Percentiles rank a stretch among this genome's conserved stretches.
phyloP scores from a whole-genome alignment of 352 stramenopile genomes.

The Nothophytophthora sp. region DNA sequence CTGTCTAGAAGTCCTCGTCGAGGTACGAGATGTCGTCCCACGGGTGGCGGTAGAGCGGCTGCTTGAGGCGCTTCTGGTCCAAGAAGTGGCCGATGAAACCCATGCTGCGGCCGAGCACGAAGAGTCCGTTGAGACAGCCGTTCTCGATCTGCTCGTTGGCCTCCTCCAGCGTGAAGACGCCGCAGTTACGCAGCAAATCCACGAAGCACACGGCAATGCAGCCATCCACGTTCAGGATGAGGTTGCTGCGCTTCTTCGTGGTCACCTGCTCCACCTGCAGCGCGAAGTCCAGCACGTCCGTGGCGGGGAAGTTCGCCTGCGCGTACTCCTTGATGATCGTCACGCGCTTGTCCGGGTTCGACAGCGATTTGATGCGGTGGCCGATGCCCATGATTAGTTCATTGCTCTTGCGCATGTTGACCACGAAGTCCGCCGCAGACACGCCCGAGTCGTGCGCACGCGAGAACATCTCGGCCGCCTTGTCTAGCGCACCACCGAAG shows the following conservation, averaged over 20 bases:
- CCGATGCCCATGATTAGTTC: constrained; percentile 98
- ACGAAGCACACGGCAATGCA: constrained; percentile 98
- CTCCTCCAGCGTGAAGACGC: constrained; percentile 89
- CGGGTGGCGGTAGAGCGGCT: constrained; percentile 96
- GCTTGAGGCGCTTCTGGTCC: constrained; percentile 98
- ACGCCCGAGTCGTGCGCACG: constrained; percentile 89
- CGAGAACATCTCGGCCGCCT: constrained; percentile 93
- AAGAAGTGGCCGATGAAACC: constrained; percentile 96
- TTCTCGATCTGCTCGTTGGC: constrained; percentile 95
- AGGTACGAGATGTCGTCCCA: constrained; percentile 98
- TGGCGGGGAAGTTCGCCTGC: constrained; percentile 93
- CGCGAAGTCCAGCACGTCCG: constrained; percentile 95
- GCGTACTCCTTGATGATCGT: constrained; percentile 97
- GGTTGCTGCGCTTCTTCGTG: constrained; percentile 96
- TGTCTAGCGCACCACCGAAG: constrained; percentile 96
- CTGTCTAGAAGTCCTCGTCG: constrained; percentile 71
- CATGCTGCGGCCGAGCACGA: constrained; percentile 86
- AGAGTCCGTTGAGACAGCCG: constrained; percentile 96
- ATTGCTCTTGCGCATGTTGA: constrained; percentile 94
- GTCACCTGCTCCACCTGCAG: constrained; percentile 96
- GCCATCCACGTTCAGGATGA: constrained; percentile 98
- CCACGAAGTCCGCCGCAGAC: constrained; percentile 91
- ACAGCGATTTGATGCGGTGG: constrained; percentile 95
- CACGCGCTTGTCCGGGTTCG: constrained; percentile 96
- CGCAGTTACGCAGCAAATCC: constrained; percentile 93